phyloP scores from a whole-genome alignment of 2,329 filamentous ascomycete genomes.

The Botrytis pseudocinerea region DNA sequence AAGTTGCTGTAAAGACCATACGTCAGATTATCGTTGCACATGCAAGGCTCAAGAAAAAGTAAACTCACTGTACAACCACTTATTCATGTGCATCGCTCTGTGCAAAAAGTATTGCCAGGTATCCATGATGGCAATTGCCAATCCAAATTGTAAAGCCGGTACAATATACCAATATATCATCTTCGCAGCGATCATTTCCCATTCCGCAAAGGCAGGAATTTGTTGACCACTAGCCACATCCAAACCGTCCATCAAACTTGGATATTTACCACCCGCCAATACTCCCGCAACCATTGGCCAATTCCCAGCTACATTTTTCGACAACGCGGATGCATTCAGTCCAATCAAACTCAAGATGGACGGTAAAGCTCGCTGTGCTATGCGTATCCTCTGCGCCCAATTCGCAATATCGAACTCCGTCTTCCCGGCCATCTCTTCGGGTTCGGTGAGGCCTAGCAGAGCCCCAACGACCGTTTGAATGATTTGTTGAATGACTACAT shows the following conservation, averaged over 20 bases:
- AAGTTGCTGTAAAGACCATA: constrained; percentile 59
- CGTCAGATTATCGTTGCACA: background rate
- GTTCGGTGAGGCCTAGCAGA: constrained; percentile 69
- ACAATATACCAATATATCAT: constrained; percentile 77
- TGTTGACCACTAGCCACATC: constrained; percentile 52
- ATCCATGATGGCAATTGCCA: constrained; percentile 78
- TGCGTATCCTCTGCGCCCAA: constrained; percentile 80
- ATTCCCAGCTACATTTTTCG: constrained; percentile 69
- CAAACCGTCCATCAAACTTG: constrained; percentile 63
- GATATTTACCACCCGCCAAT: constrained; percentile 79
- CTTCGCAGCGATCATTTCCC: constrained; percentile 77
- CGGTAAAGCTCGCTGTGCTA: constrained; percentile 78
- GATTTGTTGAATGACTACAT: constrained; percentile 88
- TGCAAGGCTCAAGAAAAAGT: background rate
- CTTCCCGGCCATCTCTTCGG: constrained; percentile 70
- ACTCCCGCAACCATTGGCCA: constrained; percentile 74
- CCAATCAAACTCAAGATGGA: constrained; percentile 69
- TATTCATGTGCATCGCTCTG: constrained; percentile 95
- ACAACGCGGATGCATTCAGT: constrained; percentile 72
- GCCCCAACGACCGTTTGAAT: constrained; percentile 78
- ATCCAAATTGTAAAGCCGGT: constrained; percentile 73
- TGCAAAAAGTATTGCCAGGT: constrained; percentile 99
- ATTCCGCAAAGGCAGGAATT: constrained; percentile 74
- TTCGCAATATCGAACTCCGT: constrained; percentile 85
- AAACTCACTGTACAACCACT: constrained; percentile 87